These are phyloP conservation scores for Coffea eugenioides DNA, from an alignment of 257 asterid genomes.

Conservation along the genomic window DNA sequence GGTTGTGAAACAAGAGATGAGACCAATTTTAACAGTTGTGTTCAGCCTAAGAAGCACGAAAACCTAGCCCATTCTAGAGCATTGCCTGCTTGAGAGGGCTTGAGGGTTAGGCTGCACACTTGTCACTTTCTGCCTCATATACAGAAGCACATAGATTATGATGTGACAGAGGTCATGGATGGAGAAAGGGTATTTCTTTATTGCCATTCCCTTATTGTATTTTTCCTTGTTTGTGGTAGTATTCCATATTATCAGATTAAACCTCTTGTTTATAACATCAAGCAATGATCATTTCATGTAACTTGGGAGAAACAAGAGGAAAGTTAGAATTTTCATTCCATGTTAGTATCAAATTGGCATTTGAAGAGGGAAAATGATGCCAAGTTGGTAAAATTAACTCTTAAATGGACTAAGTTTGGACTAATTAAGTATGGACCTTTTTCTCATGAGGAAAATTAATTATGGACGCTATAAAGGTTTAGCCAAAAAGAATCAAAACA, in stretches of 20 bases:
- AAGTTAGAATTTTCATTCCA: neutral
- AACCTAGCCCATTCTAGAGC: neutral
- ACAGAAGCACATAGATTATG: neutral
- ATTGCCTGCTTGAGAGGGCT: neutral
- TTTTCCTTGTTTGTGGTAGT: neutral
- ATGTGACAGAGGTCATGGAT: neutral
- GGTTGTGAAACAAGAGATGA: too few relatives aligned
- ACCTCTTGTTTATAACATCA: neutral
- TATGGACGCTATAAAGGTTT: neutral
- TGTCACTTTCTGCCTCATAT: neutral
- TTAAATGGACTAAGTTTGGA: neutral
- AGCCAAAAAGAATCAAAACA: neutral
- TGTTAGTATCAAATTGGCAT: neutral
- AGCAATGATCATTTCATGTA: neutral
- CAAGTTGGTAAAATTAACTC: neutral
- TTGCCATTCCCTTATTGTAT: neutral
- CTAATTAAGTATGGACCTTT: neutral
- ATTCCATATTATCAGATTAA: neutral
- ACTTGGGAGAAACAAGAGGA: neutral
- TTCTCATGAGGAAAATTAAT: too few relatives aligned
- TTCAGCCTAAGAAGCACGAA: neutral
- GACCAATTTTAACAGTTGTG: neutral
- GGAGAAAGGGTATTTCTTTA: neutral
- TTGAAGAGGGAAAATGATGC: neutral
- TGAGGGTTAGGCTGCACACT: neutral